Evolutionary conservation across 164 flowering plant genomes (phyloP).

Genomic region (Akebia trifoliata): DNA sequence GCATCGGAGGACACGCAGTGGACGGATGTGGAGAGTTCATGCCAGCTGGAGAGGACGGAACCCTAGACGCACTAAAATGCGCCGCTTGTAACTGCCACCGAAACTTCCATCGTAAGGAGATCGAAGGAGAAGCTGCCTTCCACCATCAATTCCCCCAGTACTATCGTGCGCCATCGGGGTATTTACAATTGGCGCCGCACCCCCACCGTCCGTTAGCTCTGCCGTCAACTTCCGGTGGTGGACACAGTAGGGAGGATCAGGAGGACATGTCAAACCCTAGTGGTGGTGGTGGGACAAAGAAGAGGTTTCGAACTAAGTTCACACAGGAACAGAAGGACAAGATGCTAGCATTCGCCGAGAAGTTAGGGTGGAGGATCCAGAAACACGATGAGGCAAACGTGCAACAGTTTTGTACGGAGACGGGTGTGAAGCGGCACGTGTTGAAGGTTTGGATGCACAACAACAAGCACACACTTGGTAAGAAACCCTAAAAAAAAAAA

Average conservation of each 20-base stretch:
- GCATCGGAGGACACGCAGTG: slow-evolving; percentile 64
- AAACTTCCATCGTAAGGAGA: slow-evolving; percentile 73
- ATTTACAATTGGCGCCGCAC: slow-evolving; percentile 34
- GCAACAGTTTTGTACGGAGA: slow-evolving; percentile 56
- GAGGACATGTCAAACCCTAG: slow-evolving; percentile 58
- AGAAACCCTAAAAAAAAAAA: slow-evolving; percentile 45
- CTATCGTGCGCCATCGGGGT: slow-evolving; percentile 47
- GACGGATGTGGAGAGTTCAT: slow-evolving; percentile 87
- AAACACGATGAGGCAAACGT: slow-evolving; percentile 64
- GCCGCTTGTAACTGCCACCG: slow-evolving; percentile 86
- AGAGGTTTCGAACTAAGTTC: slow-evolving; percentile 63
- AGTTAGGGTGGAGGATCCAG: slow-evolving; percentile 70
- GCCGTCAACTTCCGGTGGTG: slow-evolving; percentile 37
- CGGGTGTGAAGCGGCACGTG: slow-evolving; percentile 46
- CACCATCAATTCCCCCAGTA: slow-evolving; percentile 30
- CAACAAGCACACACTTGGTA: slow-evolving; percentile 76
- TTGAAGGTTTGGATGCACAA: slow-evolving; percentile 92
- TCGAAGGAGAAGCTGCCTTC: slow-evolving; percentile 22
- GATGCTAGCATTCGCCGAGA: slow-evolving; percentile 69
- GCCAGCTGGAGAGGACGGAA: slow-evolving; percentile 70
- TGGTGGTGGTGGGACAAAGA: slow-evolving; percentile 46
- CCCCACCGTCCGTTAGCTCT: slow-evolving; percentile 32
- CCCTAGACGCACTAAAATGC: slow-evolving; percentile 61
- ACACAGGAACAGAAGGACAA: slow-evolving; percentile 68
- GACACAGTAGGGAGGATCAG: slow-evolving; percentile 30